Percentiles rank a stretch among this genome's conserved stretches.
Evolutionary conservation across 345 rosid genomes (phyloP).

Genomic region (Sonneratia alba): DNA sequence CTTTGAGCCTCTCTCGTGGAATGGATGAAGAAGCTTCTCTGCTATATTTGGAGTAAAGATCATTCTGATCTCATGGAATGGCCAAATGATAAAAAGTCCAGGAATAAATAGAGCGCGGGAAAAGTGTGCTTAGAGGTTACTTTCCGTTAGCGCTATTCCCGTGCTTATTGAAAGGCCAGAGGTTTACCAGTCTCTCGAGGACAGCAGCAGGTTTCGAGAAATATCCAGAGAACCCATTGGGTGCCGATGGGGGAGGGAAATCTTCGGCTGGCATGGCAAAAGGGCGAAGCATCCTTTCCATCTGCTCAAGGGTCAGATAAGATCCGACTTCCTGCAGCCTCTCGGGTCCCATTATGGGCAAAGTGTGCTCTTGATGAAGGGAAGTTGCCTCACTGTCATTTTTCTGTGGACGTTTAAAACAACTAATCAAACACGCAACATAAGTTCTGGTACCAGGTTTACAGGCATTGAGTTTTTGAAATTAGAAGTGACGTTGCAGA

Average conservation of each 20-base stretch:
- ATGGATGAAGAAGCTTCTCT: not conserved
- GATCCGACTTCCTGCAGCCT: slow-evolving; percentile 86
- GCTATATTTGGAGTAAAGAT: not conserved
- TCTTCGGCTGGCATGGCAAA: slow-evolving; percentile 99
- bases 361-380: slow-evolving; percentile 81
- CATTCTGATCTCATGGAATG: not conserved
- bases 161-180: slow-evolving; percentile 64
- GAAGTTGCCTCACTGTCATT: slow-evolving; percentile 50
- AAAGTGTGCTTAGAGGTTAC: slow-evolving; percentile 7
- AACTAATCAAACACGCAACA: no score
- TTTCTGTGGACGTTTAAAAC: slow-evolving; percentile 25
- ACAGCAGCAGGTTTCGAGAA: slow-evolving; percentile 85
- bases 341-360: slow-evolving; percentile 98
- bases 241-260: slow-evolving; percentile 74
- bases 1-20: not conserved
- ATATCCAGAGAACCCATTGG: slow-evolving; percentile 91
- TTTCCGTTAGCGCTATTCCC: slow-evolving; percentile 27
- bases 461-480: not conserved
- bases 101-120: not conserved
- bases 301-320: slow-evolving; percentile 70
- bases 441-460: not conserved
- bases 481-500: not conserved
- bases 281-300: slow-evolving; percentile 85
- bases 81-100: not conserved
- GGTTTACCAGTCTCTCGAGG: slow-evolving; percentile 65